These are phyloP conservation scores for Claviceps quebecensis DNA, from an alignment of 2,329 filamentous ascomycete genomes.

Conservation along the genomic window DNA sequence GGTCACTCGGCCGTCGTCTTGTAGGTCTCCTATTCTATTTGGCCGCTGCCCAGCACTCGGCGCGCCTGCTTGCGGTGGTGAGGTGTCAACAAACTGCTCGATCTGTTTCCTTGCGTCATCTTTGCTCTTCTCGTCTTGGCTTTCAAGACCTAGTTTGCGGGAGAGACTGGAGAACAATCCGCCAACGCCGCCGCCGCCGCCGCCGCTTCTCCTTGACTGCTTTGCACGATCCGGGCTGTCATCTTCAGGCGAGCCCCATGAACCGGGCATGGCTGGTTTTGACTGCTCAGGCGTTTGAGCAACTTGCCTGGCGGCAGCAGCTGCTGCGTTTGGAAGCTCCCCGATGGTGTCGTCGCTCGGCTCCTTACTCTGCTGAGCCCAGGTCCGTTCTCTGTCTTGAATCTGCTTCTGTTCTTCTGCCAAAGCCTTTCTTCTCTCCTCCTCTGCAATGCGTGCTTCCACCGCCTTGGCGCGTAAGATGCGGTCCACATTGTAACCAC, in stretches of 20 bases:
- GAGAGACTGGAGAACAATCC: constrained; percentile 55
- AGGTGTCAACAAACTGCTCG: constrained; percentile 28
- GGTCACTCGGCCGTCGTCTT: constrained; percentile 40
- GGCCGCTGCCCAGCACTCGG: neutral
- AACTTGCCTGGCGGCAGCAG: constrained; percentile 24
- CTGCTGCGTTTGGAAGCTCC: constrained; percentile 13
- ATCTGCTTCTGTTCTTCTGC: constrained; percentile 59
- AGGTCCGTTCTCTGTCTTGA: constrained; percentile 37
- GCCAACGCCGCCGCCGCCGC: constrained; percentile 24
- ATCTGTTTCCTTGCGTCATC: constrained; percentile 28
- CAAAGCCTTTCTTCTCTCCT: constrained; percentile 59
- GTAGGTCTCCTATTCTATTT: constrained; percentile 8
- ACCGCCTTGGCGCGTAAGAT: constrained; percentile 80
- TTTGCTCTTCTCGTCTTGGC: constrained; percentile 22
- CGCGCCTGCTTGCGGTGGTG: constrained; percentile 9
- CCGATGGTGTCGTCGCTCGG: constrained; percentile 1
- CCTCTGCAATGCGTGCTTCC: constrained; percentile 76
- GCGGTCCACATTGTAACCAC: constrained; percentile 92
- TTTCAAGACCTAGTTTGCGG: constrained; percentile 54
- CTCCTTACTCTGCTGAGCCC: constrained; percentile 23
- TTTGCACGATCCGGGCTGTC: constrained; percentile 18
- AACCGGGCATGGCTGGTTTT: constrained; percentile 51
- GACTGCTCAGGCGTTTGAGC: constrained; percentile 28
- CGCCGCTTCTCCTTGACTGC: constrained; percentile 29
- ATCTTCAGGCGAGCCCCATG: constrained; percentile 54